Conservation (phyloP, 257 asterid species). For the Anisodus tanguticus region DNA sequence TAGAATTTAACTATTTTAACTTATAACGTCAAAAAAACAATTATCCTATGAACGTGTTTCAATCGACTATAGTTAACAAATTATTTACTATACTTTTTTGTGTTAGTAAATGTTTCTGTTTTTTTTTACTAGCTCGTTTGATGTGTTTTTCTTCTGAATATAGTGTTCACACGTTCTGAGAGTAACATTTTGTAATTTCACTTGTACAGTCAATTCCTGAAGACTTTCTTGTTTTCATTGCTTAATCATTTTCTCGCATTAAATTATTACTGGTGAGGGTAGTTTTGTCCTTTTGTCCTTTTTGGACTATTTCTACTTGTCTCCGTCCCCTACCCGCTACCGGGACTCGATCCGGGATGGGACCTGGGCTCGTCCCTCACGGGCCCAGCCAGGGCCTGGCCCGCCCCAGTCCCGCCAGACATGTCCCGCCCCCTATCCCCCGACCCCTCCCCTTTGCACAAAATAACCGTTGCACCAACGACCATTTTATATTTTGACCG, state of each 20-base stretch:
- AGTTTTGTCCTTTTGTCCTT: neutral
- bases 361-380: too few species aligned
- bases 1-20: too few species aligned
- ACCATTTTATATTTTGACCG: too few species aligned
- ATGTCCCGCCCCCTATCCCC: too few species aligned
- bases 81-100: neutral
- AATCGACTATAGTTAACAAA: too few species aligned
- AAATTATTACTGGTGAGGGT: constrained; percentile 1
- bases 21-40: too few species aligned
- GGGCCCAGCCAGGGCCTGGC: too few species aligned
- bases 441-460: too few species aligned
- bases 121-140: neutral
- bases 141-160: neutral
- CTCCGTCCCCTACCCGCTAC: neutral
- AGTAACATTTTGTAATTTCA: constrained; percentile 33
- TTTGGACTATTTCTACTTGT: neutral
- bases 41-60: too few species aligned
- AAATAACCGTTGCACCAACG: too few species aligned
- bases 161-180: constrained; percentile 26
- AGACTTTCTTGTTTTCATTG: constrained; percentile 39
- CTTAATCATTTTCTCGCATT: constrained; percentile 28
- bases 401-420: too few species aligned
- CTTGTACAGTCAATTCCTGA: constrained; percentile 31
- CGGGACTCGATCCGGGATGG: too few species aligned
- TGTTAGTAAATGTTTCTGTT: neutral